Base-by-base conservation (phyloP, 768 basidiomycete genomes). In the Mycena crocata region DNA sequence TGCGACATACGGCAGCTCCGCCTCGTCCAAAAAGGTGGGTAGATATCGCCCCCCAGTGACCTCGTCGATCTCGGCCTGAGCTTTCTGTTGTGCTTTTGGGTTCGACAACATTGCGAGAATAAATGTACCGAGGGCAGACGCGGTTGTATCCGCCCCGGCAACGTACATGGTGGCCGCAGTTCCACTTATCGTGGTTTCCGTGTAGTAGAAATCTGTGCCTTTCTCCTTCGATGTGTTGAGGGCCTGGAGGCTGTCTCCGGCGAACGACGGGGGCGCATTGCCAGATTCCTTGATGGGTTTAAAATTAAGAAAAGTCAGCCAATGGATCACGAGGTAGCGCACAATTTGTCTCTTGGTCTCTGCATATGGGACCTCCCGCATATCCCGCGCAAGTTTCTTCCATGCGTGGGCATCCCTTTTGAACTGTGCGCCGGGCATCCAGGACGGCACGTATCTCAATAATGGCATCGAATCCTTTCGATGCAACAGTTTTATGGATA, bases 311-410 rank as follows among this genome's bases (percentile, higher is more conserved):
- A n/a, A n/a, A n/a, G n/a, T n/a, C n/a, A n/a, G n/a, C n/a, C n/a
- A n/a, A n/a, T 17, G 34, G 13, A 30, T 21, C 15, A 42, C 3
- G 21, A 32, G 14, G 37, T 35, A 7, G 40, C 62, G 21, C 10
- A 50, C 62, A 35, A 64, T 64, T 12, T 45, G 54, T 1, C 55
- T 54, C 9, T 57, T 56, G 2, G 62, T 57, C 46, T 64, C 62
- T 15, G 39, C 55, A 28, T 57, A 42, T 1, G 62, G 62, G 26
- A 57, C 13, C 10, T 57, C 55, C 7, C 26, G 23, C 9, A 57
- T 19, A 5, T 21, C 17, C 3, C 23, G 42, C 24, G 62, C 17
- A 2, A 55, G 26, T 19, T 64, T 51, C 14, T 21, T 49, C 62
- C 62, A 57, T n/a, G 40, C 39, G 23, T 57, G 17, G 4, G 62